phyloP scores from a whole-genome alignment of 2,329 filamentous ascomycete genomes.

The Thyridium curvatum region DNA sequence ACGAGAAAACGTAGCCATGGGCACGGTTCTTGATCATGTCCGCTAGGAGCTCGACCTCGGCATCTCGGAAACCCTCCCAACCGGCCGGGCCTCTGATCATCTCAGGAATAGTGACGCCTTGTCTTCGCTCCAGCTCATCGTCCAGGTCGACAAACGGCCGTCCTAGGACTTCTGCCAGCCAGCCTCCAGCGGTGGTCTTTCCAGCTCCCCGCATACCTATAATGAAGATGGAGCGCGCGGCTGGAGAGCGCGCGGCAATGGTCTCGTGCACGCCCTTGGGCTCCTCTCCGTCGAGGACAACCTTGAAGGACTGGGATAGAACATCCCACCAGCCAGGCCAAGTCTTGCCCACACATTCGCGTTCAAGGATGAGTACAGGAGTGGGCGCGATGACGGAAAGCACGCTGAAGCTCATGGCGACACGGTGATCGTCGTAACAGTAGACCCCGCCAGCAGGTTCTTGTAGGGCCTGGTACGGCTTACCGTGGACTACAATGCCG shows the following conservation, averaged over 20 bases:
- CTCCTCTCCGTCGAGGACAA: slow-evolving; percentile 71
- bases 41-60: slow-evolving; percentile 69
- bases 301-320: slow-evolving; percentile 70
- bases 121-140: slow-evolving; percentile 70
- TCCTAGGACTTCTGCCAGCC: slow-evolving; percentile 70
- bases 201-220: slow-evolving; percentile 97
- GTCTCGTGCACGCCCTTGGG: slow-evolving; percentile 27
- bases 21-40: slow-evolving; percentile 69
- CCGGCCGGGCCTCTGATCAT: slow-evolving; percentile 67
- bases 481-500: slow-evolving; percentile 71
- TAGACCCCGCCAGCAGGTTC: slow-evolving; percentile 64
- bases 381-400: slow-evolving; percentile 66
- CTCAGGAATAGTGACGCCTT: slow-evolving; percentile 74
- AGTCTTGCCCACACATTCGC: slow-evolving; percentile 92
- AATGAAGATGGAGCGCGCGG: slow-evolving; percentile 72
- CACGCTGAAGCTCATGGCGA: slow-evolving; percentile 98
- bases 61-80: slow-evolving; percentile 82
- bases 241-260: slow-evolving; percentile 21
- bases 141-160: slow-evolving; percentile 84
- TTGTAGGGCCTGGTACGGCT: slow-evolving; percentile 36
- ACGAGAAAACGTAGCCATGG: slow-evolving; percentile 78
- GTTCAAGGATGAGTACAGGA: slow-evolving; percentile 74
- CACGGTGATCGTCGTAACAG: slow-evolving; percentile 96
- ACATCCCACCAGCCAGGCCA: slow-evolving; percentile 99
- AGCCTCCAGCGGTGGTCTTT: slow-evolving; percentile 87